These are phyloP conservation scores for Fragilariopsis cylindrus DNA, from an alignment of 108 stramenopile genomes.

Conservation along the genomic window DNA sequence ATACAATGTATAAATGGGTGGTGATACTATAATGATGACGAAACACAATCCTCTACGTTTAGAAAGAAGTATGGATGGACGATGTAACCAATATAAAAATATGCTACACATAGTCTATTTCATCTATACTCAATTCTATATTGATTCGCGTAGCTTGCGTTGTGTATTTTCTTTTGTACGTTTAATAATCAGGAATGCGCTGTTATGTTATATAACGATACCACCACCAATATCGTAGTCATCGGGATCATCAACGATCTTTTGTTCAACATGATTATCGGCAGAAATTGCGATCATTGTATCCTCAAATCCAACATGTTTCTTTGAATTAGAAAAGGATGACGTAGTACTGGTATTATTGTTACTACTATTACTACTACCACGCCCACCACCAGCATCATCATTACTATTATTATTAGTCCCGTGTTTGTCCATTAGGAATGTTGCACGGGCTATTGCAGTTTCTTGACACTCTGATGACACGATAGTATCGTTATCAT, in stretches of 20 bases:
- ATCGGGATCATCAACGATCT: neutral
- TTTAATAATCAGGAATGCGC: no score
- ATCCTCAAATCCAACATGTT: neutral
- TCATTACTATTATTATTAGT: neutral
- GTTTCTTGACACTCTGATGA: neutral
- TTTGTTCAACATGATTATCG: neutral
- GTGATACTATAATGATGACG: no score
- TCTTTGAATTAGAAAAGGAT: neutral
- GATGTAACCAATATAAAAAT: no score
- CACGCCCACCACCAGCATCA: neutral
- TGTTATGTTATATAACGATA: neutral
- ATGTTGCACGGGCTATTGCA: conserved; percentile 12
- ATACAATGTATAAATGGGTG: no score
- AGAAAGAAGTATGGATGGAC: no score
- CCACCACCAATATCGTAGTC: neutral
- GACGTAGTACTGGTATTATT: no score
- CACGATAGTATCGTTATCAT: neutral
- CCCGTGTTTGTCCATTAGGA: conserved; percentile 18
- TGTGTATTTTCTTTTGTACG: no score
- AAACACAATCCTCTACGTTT: no score
- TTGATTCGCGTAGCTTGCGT: no score
- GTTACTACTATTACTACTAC: no score
- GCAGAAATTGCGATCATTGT: neutral
- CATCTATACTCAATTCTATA: no score
- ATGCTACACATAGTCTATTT: no score